Conservation (phyloP, 257 asterid genomes). For the Nicotiana attenuata region DNA sequence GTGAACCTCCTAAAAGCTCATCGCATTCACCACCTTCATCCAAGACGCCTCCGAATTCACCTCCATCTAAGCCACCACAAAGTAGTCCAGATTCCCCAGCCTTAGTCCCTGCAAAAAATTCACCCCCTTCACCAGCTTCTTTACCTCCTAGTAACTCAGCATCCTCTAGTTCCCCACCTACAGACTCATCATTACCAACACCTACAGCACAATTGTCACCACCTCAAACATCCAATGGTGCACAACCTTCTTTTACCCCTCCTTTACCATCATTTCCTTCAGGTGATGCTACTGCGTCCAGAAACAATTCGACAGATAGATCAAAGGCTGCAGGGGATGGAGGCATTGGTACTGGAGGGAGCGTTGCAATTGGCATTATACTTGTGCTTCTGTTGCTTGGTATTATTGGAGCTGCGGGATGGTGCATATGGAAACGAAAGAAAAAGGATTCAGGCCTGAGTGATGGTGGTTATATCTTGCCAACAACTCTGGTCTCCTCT, state of each 20-base stretch:
- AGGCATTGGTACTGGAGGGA: constrained; percentile 46
- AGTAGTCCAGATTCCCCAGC: constrained; percentile 26
- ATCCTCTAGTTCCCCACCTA: constrained; percentile 3
- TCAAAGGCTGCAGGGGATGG: constrained; percentile 30
- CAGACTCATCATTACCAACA: constrained; percentile 12
- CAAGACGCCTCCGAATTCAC: constrained; percentile 31
- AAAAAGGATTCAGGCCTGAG: constrained; percentile 44
- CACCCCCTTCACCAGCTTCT: constrained; percentile 41
- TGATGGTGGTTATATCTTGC: constrained; percentile 45
- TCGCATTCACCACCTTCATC: constrained; percentile 32
- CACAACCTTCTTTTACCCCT: constrained; percentile 31
- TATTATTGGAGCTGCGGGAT: constrained; percentile 43
- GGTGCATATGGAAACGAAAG: constrained; percentile 57
- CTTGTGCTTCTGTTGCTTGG: constrained; percentile 45
- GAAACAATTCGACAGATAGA: constrained; percentile 29
- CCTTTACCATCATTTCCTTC: constrained; percentile 39
- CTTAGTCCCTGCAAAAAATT: constrained; percentile 23
- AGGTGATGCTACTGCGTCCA: constrained; percentile 20
- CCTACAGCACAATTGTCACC: constrained; percentile 7
- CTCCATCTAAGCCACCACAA: constrained; percentile 27
- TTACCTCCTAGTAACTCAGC: constrained; percentile 4
- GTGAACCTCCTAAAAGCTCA: constrained; percentile 32
- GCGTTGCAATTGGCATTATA: constrained; percentile 34
- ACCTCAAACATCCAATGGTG: constrained; percentile 13
- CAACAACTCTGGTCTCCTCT: constrained; percentile 47